Base-by-base conservation (phyloP, 2,329 filamentous ascomycete genomes). In the Fusarium phyllophilum region DNA sequence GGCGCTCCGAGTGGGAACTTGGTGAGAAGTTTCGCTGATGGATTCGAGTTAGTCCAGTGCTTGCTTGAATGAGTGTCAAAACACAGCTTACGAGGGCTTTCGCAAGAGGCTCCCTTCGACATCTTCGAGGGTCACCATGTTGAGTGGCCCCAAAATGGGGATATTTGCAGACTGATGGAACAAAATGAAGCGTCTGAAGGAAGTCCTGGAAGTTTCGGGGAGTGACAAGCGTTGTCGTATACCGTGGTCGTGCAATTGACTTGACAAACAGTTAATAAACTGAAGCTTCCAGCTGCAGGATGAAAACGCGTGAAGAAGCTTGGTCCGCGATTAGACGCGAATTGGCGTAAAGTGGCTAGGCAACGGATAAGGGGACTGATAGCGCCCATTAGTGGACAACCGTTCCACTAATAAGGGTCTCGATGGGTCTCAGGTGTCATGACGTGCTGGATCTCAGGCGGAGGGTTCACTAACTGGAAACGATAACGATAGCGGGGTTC, bases 1-100 rank as follows among this genome's bases (percentile, higher is more conserved):
- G 74, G 86, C 75, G 52, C 82, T 85, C 63, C 92, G 91, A 55
- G 89, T 84, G 29, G 89, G 83, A 20, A 82, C 77, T 38, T 82
- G 75, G 36, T 82, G 81, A 46, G 80, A 77, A 64, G 83, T 75
- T 74, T 83, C 72, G 72, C 79, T 83, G 58, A 41, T 8, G 14
- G 10, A 9, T 42, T 15, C 49, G 9, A 49, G 60, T 71, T 44
- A 74, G 68, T 49, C 18, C 36, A 55, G 17, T 33, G 26, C 29
- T 41, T 26, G 14, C 41, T 38, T 26, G 18, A 26, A 34, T 41
- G 42, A 14, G 22, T 20, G 29, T 42, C 22, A 20, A 33, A 36
- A 39, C 17, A 45, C 10, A 24, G 73, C 81, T 70, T 74, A 83
- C 82, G 76, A 78, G 51, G 82, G 79, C 26, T 76, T 78, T 59